Base-by-base conservation (phyloP, 2,329 filamentous ascomycete species). In the Fusarium brachygibbosum region DNA sequence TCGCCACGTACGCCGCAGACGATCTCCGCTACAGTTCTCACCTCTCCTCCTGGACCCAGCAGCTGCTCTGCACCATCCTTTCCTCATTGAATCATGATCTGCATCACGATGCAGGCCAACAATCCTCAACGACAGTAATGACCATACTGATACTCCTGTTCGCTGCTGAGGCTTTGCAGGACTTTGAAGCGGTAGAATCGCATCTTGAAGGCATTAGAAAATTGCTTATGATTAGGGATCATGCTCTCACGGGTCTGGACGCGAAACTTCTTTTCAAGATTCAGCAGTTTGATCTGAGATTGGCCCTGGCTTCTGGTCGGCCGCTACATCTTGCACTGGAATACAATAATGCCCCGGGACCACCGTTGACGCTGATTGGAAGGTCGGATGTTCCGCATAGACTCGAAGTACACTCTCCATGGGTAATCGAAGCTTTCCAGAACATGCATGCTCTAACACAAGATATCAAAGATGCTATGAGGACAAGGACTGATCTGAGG, bases 261-360 rank as follows among this genome's bases (percentile, higher is more conserved):
- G 35, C 38, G 3, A 61, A 62, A 14, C 23, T 62, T 3, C 3
- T 62, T 0, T 62, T 55, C 1, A 62, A 62, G 29, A 55, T 62
- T 4, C 59, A 62, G 9, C 59, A 62, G 23, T 17, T 62, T 6
- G 59, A 62, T 5, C 12, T 62, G 0, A 62, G 59, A 9, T 23
- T 21, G 23, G 12, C 59, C 0, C 12, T 62, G 12, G 59, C 59
- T 6, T 54, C 34, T 1, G 38, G 40, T 4, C 17, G 1, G 0
- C 17, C 57, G 14, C 2, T 62, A 0, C 11, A 21, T 3, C 52
- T 62, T 6, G 32, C 46, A 1, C n/a, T 46, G 2, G 5, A 45
- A 2, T 25, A 23, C 19, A 17, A 14, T 1, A 10, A 3, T 5
- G 10, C 6, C n/a, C 9, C n/a, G 2, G 3, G 11, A n/a, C 9